Conservation (phyloP, 768 basidiomycete genomes). For the Agaricus blazei region DNA sequence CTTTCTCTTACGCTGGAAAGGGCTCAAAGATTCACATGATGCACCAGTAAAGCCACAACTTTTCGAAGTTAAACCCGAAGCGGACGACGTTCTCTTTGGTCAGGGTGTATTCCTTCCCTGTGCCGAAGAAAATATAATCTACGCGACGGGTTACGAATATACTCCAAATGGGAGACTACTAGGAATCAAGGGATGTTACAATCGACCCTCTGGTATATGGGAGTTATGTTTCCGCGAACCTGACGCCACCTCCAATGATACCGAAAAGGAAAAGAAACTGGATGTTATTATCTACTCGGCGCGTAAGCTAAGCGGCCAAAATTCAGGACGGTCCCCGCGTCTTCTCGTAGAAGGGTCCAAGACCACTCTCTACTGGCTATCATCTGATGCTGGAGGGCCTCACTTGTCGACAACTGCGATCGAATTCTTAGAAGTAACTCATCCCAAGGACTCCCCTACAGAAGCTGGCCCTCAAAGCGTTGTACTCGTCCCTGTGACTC, state of each 20-base stretch:
- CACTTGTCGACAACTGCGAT: constrained; percentile 54
- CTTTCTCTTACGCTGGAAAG: constrained; percentile 50
- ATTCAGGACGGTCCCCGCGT: constrained; percentile 59
- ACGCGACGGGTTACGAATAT: constrained; percentile 58
- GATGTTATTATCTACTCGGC: constrained; percentile 14
- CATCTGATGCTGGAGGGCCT: constrained; percentile 50
- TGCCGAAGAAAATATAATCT: neutral
- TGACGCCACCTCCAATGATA: neutral
- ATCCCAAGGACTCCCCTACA: constrained; percentile 3
- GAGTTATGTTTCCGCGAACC: constrained; percentile 25
- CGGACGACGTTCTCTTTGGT: constrained; percentile 9
- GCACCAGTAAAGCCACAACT: neutral
- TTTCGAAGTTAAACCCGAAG: constrained; percentile 1
- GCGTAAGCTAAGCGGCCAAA: constrained; percentile 36
- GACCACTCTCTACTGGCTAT: constrained; percentile 45
- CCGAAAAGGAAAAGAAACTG: constrained; percentile 5
- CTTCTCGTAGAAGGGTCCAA: constrained; percentile 23
- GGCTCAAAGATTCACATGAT: neutral
- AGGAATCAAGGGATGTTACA: constrained; percentile 55
- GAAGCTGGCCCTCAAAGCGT: constrained; percentile 18
- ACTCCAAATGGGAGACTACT: constrained; percentile 50
- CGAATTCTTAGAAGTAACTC: constrained; percentile 35
- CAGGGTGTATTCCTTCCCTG: constrained; percentile 47
- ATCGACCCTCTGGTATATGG: constrained; percentile 57
- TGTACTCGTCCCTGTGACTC: constrained; percentile 37